Base-by-base conservation (phyloP, 2,329 filamentous ascomycete genomes). In the Penicillium brasilianum region DNA sequence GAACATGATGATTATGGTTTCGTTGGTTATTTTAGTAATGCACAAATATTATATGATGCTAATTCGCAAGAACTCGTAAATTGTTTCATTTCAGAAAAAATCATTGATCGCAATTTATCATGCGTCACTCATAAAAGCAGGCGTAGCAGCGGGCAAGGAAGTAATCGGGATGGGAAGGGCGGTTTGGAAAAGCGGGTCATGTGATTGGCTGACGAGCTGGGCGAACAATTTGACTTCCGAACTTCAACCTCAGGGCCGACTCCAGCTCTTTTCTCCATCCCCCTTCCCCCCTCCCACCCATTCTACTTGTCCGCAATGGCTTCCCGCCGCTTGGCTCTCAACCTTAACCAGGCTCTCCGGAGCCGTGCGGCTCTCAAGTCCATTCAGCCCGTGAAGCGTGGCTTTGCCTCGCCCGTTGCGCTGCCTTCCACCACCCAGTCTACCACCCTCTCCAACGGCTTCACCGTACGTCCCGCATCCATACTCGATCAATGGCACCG, bases 321-420 rank as follows among this genome's bases (percentile, higher is more conserved):
- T 85, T 97, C 94, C 82, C 88, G 93, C 88, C 91, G 93, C 89
- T 88, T 98, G 84, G 93, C 93, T 85, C 87, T 96, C 82, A 96
- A 93, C 85, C 88, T 98, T 77, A 88, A 92, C 82, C 89, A 92
- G 84, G 90, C 91, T 83, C 85, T 97, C 83, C 92, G 93, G 85
- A 91, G 85, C 84, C 91, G 92, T 81, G 87, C 90, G 82, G 90
- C 91, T 81, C 86, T 95, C 82, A 89, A 90, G 81, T 85, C 90
- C 77, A 84, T 92, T 78, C 84, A 87, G 80, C 86, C 90, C 71
- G 84, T 95, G 81, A 90, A 88, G 81, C 88, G 94, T 84, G 90
- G 91, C 78, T 92, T 97, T 78, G 94, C 94, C 76, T 94, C 93
- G 71, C 93, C 94, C 73, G 89, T 95, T 66, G 72, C 73, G 58